Base-by-base conservation (phyloP, 305 asterid species). In the Rubia tinctorum region DNA sequence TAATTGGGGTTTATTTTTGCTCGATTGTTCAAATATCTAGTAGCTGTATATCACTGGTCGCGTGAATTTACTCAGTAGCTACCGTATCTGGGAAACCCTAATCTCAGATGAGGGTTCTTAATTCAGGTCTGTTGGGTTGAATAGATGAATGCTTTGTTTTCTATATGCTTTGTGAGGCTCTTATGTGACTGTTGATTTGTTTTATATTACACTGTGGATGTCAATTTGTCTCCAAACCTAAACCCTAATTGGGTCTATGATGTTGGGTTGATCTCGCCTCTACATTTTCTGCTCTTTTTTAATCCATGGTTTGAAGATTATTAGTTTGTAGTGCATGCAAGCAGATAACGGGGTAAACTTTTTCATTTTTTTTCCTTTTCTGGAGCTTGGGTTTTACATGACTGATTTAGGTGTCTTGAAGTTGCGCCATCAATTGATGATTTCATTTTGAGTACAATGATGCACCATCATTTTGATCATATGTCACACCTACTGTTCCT, bases 41-140 rank as follows among this genome's bases (percentile, higher is more conserved):
- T 25, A 68, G 69, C 25, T 39, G 18, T 30, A 63, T 51, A 70
- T 63, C 59, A 53, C 71, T 51, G 66, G 61, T 70, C 59, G 73
- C 64, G 62, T 83, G 64, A 74, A 73, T 83, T 69, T 39, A 58
- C 64, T 76, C 25, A 53, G 70, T 76, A 72, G 74, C 30, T 71
- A 74, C 69, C 18, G 45, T 30, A 22, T 25, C 61, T 11, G 42
- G n/a, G 62, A 80, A 86, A 83, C 89, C 85, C 90, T 88, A 84
- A 79, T 73, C 79, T 74, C 60, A 64, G 79, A 68, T 80, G 37
- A 74, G 77, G 56, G 67, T 66, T 63, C 7, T 75, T 45, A 68
- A 42, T 43, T 11, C 34, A 20, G 77, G 62, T 8, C 66, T 66
- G 68, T 80, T 69, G 17, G 7, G 43, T 18, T 60, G 14, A 22